Conservation (phyloP, 805 yeast genomes). For the Schwanniomyces yamadae region DNA sequence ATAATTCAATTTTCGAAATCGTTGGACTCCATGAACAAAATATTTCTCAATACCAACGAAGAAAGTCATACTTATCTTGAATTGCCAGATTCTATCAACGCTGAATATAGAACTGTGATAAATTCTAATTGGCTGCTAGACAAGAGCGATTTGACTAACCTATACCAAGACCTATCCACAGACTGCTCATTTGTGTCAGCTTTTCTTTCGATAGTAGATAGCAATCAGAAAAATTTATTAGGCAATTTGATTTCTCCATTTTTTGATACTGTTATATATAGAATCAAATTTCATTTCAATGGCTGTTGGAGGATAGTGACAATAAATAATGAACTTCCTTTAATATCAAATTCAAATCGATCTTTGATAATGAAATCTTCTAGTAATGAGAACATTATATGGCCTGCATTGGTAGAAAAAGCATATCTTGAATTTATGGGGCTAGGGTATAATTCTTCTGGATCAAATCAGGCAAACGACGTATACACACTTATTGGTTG, state of each 20-base stretch:
- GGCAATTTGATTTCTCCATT: slow-evolving; percentile 24
- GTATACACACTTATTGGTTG: slow-evolving; percentile 66
- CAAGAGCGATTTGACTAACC: slow-evolving; percentile 16
- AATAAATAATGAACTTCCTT: slow-evolving; percentile 49
- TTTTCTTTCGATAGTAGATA: slow-evolving; percentile 48
- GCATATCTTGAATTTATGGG: slow-evolving; percentile 65
- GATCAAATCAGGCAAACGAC: slow-evolving; percentile 77
- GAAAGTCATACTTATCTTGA: slow-evolving; percentile 5
- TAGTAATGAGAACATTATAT: slow-evolving; percentile 32
- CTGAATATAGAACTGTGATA: slow-evolving; percentile 5
- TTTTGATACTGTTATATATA: slow-evolving; percentile 28
- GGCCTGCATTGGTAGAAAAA: slow-evolving; percentile 79
- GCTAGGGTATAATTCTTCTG: slow-evolving; percentile 58
- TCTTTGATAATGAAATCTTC: slow-evolving; percentile 37
- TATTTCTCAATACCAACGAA: slow-evolving; percentile 2
- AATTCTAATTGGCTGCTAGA: slow-evolving; percentile 47
- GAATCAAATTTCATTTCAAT: slow-evolving; percentile 47
- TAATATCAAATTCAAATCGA: slow-evolving; percentile 15
- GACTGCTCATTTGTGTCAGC: slow-evolving; percentile 81
- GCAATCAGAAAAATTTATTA: slow-evolving; percentile 15
- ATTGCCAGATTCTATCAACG: slow-evolving; percentile 13
- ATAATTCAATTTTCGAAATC: slow-evolving; percentile 15
- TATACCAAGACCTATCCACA: slow-evolving; percentile 52
- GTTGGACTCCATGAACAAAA: slow-evolving; percentile 7
- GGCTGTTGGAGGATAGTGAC: slow-evolving; percentile 50